A percentile compares a stretch with the other conserved stretches of the same genome.
Evolutionary conservation across 2,329 filamentous ascomycete species (phyloP).

Genomic region (Helotiales sp.): DNA sequence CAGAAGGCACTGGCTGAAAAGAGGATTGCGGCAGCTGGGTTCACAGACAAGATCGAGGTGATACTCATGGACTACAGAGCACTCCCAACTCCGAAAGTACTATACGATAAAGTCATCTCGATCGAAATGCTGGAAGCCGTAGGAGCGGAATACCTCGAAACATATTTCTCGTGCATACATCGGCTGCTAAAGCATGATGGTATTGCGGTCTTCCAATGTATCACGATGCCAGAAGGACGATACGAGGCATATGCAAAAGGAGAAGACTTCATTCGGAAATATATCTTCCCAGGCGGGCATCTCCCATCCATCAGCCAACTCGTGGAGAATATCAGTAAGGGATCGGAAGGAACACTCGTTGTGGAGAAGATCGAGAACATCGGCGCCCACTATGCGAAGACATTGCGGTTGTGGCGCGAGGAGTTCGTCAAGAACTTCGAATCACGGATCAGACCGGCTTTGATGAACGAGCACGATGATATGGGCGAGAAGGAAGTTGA

Average conservation of each 20-base stretch:
- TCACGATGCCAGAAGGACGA: constrained; percentile 74
- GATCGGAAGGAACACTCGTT: constrained; percentile 65
- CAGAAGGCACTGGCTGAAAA: constrained; percentile 71
- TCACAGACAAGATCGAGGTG: constrained; percentile 65
- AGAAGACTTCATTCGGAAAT: constrained; percentile 76
- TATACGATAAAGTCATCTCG: constrained; percentile 74
- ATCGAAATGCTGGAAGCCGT: constrained; percentile 82
- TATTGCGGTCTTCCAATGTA: constrained; percentile 75
- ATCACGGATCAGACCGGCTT: constrained; percentile 60
- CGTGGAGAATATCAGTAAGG: constrained; percentile 62
- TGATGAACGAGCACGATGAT: constrained; percentile 60
- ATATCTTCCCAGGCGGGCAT: constrained; percentile 81
- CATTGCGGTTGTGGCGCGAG: constrained; percentile 70
- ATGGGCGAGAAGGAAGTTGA: constrained; percentile 68
- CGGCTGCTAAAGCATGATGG: constrained; percentile 67
- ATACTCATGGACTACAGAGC: constrained; percentile 71
- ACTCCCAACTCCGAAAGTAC: constrained; percentile 56
- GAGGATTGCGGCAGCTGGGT: constrained; percentile 64
- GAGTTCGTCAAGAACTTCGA: constrained; percentile 69
- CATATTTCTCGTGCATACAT: constrained; percentile 70
- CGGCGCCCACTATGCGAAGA: constrained; percentile 74
- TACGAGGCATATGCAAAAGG: constrained; percentile 69
- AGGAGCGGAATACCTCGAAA: constrained; percentile 67
- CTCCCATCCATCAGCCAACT: constrained; percentile 64
- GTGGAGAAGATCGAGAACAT: constrained; percentile 74